Evolutionary conservation across 2,329 filamentous ascomycete species (phyloP).

Genomic region (Leptographium radiaticola): DNA sequence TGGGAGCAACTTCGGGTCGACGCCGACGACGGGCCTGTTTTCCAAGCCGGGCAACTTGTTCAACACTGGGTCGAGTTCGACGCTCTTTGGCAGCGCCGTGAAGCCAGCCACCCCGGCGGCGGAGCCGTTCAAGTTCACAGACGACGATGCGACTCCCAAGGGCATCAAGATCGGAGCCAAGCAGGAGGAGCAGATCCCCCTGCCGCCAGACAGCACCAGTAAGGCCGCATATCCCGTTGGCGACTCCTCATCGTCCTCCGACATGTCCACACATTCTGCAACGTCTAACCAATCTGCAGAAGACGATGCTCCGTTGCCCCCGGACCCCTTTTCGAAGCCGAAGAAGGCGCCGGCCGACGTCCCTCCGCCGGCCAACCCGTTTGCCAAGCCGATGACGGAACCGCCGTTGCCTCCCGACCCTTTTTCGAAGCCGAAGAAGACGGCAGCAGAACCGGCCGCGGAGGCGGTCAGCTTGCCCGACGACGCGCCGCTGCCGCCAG

Average conservation of each 20-base stretch:
- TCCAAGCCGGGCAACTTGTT: constrained; percentile 1
- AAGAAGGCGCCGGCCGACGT: constrained; percentile 12
- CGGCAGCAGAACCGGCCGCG: constrained; percentile 14
- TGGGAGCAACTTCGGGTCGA: neutral
- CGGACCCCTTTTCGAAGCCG: constrained; percentile 15
- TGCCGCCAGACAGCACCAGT: constrained; percentile 44
- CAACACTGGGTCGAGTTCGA: neutral
- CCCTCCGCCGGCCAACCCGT: constrained; percentile 16
- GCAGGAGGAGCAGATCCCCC: constrained; percentile 22
- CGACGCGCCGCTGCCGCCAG: constrained; percentile 10
- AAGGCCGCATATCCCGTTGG: constrained; percentile 35
- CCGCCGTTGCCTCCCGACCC: constrained; percentile 15
- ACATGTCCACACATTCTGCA: constrained; percentile 21
- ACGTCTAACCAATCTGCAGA: constrained; percentile 12
- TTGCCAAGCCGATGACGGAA: neutral
- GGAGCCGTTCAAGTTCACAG: constrained; percentile 1
- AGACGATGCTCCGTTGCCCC: constrained; percentile 17
- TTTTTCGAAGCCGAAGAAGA: constrained; percentile 6
- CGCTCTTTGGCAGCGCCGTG: neutral
- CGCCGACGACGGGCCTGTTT: neutral
- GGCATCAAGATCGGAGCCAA: neutral
- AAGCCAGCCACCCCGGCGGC: neutral
- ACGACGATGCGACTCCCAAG: constrained; percentile 15
- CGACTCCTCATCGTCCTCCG: constrained; percentile 39
- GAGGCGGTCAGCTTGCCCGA: too few relatives aligned